A percentile compares a stretch with the other conserved stretches of the same genome.
phyloP scores from a whole-genome alignment of 805 yeast species.

The Candida boleticola region DNA sequence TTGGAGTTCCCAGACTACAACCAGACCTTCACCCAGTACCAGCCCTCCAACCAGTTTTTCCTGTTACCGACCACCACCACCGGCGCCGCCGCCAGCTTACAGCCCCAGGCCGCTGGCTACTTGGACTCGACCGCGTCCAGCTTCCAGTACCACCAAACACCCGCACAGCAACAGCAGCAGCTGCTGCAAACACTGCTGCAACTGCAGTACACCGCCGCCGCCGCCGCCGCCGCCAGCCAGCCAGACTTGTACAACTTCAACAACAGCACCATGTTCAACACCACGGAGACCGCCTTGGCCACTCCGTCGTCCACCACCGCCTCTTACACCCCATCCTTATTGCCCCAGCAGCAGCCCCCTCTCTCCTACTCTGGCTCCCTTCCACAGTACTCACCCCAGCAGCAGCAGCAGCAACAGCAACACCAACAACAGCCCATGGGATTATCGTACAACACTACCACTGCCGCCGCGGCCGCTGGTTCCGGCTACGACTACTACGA shows the following conservation, averaged over 20 bases:
- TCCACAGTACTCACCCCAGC: not conserved
- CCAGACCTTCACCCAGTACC: not conserved
- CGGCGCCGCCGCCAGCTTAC: not conserved
- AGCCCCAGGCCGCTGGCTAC: not conserved
- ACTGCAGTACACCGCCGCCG: not conserved
- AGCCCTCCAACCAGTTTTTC: too few relatives aligned
- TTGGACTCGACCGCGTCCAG: not conserved
- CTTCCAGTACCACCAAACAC: not conserved
- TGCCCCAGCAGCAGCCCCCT: not conserved
- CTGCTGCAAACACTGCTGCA: slow-evolving; percentile 1
- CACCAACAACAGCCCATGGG: not conserved
- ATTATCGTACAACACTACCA: not conserved
- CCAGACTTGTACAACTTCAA: slow-evolving; percentile 3
- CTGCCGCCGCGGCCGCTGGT: not conserved
- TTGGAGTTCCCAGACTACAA: not conserved
- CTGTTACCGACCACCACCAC: not conserved
- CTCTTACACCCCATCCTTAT: not conserved
- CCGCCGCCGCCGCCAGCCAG: not conserved
- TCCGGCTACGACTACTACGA: not conserved
- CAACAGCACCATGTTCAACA: slow-evolving; percentile 5
- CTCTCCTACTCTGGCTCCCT: not conserved
- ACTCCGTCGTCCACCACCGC: not conserved
- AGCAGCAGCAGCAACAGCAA: not conserved
- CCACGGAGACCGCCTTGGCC: not conserved
- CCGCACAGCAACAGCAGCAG: not conserved